These are phyloP conservation scores for Collybia mongolica DNA, from an alignment of 768 basidiomycete genomes.

Conservation along the genomic window DNA sequence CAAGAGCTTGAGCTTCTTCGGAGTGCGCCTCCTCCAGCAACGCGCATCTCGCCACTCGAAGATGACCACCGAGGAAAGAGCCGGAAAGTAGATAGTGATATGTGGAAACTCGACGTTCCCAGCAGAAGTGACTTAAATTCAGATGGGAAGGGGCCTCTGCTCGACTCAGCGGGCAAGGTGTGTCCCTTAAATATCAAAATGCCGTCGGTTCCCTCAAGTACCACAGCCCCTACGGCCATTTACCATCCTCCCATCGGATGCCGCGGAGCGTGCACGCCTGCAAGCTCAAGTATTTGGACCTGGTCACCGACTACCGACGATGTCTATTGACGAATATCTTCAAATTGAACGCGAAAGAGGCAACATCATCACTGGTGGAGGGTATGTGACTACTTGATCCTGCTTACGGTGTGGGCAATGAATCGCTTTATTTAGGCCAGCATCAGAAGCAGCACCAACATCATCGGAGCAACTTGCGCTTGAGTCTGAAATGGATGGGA, in stretches of 20 bases:
- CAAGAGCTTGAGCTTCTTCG: constrained; percentile 74
- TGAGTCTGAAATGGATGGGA: constrained; percentile 86
- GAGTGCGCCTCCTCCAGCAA: constrained; percentile 47
- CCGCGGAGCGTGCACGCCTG: constrained; percentile 66
- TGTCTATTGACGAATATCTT: constrained; percentile 95
- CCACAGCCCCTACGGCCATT: constrained; percentile 85
- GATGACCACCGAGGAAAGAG: constrained; percentile 38
- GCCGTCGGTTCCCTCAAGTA: not conserved
- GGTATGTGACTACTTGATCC: constrained; percentile 46
- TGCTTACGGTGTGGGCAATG: not conserved
- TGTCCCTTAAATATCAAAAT: constrained; percentile 11
- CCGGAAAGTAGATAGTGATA: constrained; percentile 45
- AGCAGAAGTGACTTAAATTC: constrained; percentile 33
- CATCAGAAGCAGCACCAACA: constrained; percentile 65
- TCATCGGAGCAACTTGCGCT: constrained; percentile 75
- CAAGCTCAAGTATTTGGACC: constrained; percentile 84
- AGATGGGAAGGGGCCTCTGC: constrained; percentile 58
- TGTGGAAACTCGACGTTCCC: constrained; percentile 74
- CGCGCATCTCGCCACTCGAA: constrained; percentile 21
- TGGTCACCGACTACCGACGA: constrained; percentile 83
- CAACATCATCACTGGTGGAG: constrained; percentile 85
- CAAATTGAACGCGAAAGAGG: constrained; percentile 82
- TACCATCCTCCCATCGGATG: constrained; percentile 80
- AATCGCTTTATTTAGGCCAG: constrained; percentile 43
- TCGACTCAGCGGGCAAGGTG: constrained; percentile 81